phyloP scores from a whole-genome alignment of 768 basidiomycete genomes.

The Cyclocybe aegerita region DNA sequence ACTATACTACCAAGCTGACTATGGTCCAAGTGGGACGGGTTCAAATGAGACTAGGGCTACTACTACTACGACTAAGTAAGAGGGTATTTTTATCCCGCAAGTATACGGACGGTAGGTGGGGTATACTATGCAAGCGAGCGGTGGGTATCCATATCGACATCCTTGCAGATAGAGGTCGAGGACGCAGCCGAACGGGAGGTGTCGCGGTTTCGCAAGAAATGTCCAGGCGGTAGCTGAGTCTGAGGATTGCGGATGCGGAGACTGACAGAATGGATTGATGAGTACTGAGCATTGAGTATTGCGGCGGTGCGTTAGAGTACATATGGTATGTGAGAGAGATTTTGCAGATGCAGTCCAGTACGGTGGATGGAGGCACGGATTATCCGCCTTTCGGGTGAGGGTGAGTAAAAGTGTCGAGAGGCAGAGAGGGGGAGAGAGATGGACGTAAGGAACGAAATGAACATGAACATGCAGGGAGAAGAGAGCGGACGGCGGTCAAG shows the following conservation, averaged over 20 bases:
- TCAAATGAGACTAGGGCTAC: too few relatives aligned
- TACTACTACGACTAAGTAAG: too few relatives aligned
- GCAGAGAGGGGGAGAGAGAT: constrained; percentile 1
- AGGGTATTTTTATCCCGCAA: too few relatives aligned
- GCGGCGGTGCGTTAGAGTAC: constrained; percentile 18
- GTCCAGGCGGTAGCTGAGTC: background rate
- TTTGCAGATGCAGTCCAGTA: constrained; percentile 19
- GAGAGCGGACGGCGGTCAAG: constrained; percentile 22
- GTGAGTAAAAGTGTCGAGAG: background rate
- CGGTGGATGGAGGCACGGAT: constrained; percentile 13
- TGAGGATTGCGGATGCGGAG: background rate
- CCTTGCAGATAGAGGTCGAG: too few relatives aligned
- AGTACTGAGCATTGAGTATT: constrained; percentile 3
- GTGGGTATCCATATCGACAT: too few relatives aligned
- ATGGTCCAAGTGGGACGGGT: too few relatives aligned
- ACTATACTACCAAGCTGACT: too few relatives aligned
- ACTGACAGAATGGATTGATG: background rate
- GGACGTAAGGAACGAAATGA: constrained; percentile 5
- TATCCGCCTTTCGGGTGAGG: constrained; percentile 16
- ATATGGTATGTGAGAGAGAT: constrained; percentile 16
- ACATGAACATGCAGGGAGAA: constrained; percentile 12
- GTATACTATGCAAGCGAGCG: too few relatives aligned
- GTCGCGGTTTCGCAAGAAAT: too few relatives aligned
- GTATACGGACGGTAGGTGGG: too few relatives aligned
- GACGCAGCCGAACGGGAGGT: too few relatives aligned